Evolutionary conservation across 441 rosid species (phyloP).

Genomic region (Erysimum pusillum): DNA sequence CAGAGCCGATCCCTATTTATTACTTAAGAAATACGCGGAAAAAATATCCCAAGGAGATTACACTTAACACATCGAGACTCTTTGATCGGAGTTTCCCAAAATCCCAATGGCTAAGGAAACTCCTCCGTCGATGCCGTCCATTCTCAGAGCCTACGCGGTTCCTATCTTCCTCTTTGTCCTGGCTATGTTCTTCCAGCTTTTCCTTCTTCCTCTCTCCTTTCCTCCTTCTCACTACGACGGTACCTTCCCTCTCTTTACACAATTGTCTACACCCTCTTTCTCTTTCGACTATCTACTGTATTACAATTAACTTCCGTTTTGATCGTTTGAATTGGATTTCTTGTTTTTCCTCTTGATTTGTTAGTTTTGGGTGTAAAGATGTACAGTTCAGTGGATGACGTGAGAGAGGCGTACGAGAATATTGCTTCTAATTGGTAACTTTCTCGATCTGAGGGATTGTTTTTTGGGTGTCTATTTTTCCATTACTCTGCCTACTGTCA

Average conservation of each 20-base stretch:
- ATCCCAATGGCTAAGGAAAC: constrained; percentile 48
- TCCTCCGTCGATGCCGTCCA: constrained; percentile 44
- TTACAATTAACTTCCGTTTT: neutral
- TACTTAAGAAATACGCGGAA: constrained; percentile 2
- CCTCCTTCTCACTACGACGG: constrained; percentile 85
- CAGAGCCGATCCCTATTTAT: constrained; percentile 5
- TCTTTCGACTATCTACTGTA: neutral
- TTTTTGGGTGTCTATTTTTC: neutral
- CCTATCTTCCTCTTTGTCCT: constrained; percentile 70
- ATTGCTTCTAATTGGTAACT: constrained; percentile 69
- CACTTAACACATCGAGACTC: neutral
- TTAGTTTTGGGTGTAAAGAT: constrained; percentile 70
- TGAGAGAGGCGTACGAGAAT: constrained; percentile 70
- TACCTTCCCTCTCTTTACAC: constrained; percentile 31
- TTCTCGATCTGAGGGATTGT: constrained; percentile 5
- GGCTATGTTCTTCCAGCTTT: constrained; percentile 75
- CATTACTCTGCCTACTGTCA: neutral
- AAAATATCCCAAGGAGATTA: neutral
- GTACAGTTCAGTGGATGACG: constrained; percentile 67
- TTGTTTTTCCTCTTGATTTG: constrained; percentile 5
- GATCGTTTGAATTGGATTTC: neutral
- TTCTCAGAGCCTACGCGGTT: constrained; percentile 66
- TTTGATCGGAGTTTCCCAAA: constrained; percentile 24
- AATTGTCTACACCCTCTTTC: neutral
- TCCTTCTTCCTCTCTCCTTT: constrained; percentile 72